phyloP scores from a whole-genome alignment of 23 red algal genomes.

The Gracilaria domingensis region DNA sequence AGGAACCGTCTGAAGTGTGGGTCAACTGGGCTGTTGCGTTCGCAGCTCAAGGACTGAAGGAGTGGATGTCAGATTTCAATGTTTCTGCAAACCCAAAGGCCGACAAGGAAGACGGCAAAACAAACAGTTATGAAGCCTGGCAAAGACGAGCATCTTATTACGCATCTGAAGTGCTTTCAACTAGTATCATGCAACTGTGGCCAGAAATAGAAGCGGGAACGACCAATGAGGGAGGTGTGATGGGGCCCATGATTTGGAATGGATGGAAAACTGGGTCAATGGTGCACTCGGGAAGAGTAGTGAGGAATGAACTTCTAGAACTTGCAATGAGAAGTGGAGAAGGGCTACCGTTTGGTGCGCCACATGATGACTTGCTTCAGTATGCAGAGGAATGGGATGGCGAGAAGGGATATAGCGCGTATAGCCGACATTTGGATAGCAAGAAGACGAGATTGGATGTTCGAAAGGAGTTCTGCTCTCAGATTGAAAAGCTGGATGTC shows the following conservation, averaged over 20 bases:
- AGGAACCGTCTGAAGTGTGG: constrained; percentile 6
- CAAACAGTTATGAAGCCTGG: neutral
- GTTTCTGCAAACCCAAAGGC: neutral
- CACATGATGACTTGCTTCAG: neutral
- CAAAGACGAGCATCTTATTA: neutral
- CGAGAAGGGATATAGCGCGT: neutral
- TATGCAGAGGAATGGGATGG: neutral
- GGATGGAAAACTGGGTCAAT: neutral
- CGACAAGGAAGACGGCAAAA: neutral
- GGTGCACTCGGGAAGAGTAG: neutral
- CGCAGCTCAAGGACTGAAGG: constrained; percentile 7
- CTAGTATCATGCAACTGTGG: too few relatives aligned
- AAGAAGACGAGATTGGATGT: neutral
- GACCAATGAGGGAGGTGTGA: too few relatives aligned
- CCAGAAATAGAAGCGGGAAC: too few relatives aligned
- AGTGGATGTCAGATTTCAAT: constrained; percentile 14
- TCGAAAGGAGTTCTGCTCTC: constrained; percentile 4
- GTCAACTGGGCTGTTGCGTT: constrained; percentile 9
- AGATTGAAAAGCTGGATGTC: neutral
- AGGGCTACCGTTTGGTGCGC: constrained; percentile 17
- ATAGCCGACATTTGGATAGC: neutral
- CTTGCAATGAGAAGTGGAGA: neutral
- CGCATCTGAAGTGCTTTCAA: too few relatives aligned
- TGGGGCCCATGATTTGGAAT: neutral
- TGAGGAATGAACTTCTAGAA: neutral